Conservation (phyloP, 2,329 filamentous ascomycete species). For the Talaromyces sp. region DNA sequence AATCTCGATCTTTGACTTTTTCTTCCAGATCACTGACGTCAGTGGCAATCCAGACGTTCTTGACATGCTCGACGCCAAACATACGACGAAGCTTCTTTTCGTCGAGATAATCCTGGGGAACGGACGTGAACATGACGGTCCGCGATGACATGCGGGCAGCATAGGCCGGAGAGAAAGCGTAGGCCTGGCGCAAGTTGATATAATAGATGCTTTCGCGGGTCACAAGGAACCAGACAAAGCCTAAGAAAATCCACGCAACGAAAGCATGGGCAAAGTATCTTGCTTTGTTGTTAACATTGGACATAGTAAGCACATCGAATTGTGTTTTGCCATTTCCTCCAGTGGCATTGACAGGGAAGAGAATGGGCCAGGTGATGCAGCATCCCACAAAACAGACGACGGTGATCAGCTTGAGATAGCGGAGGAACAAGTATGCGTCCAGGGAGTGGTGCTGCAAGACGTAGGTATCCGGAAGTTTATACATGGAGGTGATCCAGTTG, state of each 20-base stretch:
- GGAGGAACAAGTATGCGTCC: constrained; percentile 85
- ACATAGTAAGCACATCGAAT: constrained; percentile 72
- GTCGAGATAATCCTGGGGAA: constrained; percentile 72
- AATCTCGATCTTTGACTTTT: constrained; percentile 73
- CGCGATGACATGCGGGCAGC: constrained; percentile 80
- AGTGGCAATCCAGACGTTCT: constrained; percentile 76
- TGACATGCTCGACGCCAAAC: constrained; percentile 72
- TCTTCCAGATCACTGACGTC: constrained; percentile 74
- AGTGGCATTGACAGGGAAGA: constrained; percentile 85
- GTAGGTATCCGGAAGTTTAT: constrained; percentile 65
- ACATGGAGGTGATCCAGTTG: constrained; percentile 65
- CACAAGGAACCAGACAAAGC: constrained; percentile 81
- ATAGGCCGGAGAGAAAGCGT: constrained; percentile 78
- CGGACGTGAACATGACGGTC: constrained; percentile 82
- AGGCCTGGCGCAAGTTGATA: constrained; percentile 88
- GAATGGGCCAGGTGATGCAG: constrained; percentile 76
- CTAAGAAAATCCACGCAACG: constrained; percentile 75
- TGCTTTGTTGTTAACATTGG: constrained; percentile 62
- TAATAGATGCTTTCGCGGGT: constrained; percentile 86
- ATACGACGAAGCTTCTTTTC: constrained; percentile 71
- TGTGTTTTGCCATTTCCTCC: constrained; percentile 61
- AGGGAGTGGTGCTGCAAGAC: constrained; percentile 86
- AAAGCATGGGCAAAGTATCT: constrained; percentile 79
- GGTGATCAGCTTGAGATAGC: constrained; percentile 74
- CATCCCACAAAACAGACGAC: constrained; percentile 79